These are phyloP conservation scores for Cytospora mali DNA, from an alignment of 2,329 filamentous ascomycete species.

Conservation along the genomic window DNA sequence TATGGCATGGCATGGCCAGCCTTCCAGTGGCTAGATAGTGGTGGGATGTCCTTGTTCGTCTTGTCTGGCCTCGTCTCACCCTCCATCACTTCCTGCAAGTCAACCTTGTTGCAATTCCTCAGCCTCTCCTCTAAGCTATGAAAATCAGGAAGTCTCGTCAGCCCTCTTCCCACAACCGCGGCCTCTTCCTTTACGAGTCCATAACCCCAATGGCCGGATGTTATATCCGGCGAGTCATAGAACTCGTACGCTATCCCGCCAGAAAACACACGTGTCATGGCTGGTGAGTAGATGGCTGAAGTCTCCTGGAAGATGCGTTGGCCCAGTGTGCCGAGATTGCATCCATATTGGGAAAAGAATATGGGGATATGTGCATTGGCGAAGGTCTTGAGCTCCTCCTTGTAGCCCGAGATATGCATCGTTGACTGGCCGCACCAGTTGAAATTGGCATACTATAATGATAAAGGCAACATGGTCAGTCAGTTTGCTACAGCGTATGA, in stretches of 20 bases:
- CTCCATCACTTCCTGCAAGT: background rate
- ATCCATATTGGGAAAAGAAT: constrained; percentile 68
- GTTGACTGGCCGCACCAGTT: constrained; percentile 59
- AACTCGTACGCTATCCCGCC: constrained; percentile 66
- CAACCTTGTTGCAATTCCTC: background rate
- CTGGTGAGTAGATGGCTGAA: constrained; percentile 54
- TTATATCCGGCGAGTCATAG: constrained; percentile 50
- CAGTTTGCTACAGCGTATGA: background rate
- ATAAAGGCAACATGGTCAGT: background rate
- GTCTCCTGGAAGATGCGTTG: constrained; percentile 62
- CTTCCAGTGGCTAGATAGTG: constrained; percentile 22
- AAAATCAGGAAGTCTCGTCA: constrained; percentile 24
- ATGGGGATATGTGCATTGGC: constrained; percentile 55
- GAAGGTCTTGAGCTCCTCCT: constrained; percentile 49
- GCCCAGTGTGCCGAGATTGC: constrained; percentile 47
- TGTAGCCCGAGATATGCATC: constrained; percentile 53
- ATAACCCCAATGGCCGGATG: constrained; percentile 32
- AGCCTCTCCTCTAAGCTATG: constrained; percentile 21
- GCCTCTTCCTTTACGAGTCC: constrained; percentile 44
- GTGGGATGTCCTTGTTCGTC: constrained; percentile 14
- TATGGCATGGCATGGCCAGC: constrained; percentile 26
- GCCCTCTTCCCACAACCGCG: constrained; percentile 4
- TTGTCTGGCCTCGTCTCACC: background rate
- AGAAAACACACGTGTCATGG: constrained; percentile 57
- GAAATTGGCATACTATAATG: constrained; percentile 52